phyloP scores from a whole-genome alignment of 2,329 filamentous ascomycete genomes.

The Coleophoma crateriformis region DNA sequence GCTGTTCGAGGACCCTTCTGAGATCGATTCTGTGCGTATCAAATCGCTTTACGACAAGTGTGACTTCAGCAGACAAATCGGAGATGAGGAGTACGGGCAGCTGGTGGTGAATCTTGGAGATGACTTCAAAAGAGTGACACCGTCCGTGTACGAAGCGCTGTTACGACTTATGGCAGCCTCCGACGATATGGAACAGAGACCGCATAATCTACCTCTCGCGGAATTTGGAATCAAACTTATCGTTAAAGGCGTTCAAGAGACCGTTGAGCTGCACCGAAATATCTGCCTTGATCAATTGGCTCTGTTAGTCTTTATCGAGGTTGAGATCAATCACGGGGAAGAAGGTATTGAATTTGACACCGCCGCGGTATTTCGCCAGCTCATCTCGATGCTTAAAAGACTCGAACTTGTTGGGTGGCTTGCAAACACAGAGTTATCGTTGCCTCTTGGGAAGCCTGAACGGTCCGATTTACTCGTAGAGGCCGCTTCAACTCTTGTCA shows the following conservation, averaged over 20 bases:
- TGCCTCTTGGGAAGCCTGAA: constrained; percentile 39
- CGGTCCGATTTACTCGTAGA: constrained; percentile 27
- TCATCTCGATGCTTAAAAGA: constrained; percentile 67
- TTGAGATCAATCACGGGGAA: constrained; percentile 70
- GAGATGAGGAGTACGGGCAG: constrained; percentile 72
- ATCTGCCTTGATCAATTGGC: constrained; percentile 78
- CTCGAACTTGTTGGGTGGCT: constrained; percentile 72
- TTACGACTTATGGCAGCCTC: constrained; percentile 39
- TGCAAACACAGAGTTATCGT: constrained; percentile 49
- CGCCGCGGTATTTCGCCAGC: constrained; percentile 63
- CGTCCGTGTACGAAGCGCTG: constrained; percentile 48
- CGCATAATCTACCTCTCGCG: constrained; percentile 46
- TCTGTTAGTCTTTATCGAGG: constrained; percentile 80
- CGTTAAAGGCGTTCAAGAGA: constrained; percentile 74
- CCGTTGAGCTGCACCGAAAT: constrained; percentile 64
- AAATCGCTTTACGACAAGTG: constrained; percentile 73
- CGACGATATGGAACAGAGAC: constrained; percentile 23
- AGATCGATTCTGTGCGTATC: constrained; percentile 68
- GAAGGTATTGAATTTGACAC: constrained; percentile 63
- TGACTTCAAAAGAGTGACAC: constrained; percentile 53
- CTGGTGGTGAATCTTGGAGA: constrained; percentile 66
- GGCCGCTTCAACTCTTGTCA: constrained; percentile 24
- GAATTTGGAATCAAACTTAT: constrained; percentile 72
- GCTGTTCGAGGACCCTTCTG: constrained; percentile 66
- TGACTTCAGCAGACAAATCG: constrained; percentile 72